Percentiles rank a stretch among this genome's conserved stretches.
phyloP scores from a whole-genome alignment of 441 rosid species.

The Bruguiera hainesii region DNA sequence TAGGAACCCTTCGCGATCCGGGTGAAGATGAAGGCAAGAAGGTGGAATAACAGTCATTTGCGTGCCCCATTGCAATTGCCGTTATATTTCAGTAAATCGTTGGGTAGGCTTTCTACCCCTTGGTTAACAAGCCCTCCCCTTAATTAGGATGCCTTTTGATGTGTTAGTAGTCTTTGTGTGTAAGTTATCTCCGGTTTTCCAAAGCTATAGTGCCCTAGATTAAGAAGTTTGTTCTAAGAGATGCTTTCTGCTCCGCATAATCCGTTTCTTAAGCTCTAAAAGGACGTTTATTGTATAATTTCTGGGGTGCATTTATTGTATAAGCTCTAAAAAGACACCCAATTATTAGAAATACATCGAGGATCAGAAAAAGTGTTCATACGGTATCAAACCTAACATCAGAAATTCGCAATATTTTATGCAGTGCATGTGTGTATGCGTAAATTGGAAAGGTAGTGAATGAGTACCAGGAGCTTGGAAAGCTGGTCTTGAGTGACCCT shows the following conservation, averaged over 20 bases:
- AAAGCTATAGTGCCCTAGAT: slow-evolving; percentile 1
- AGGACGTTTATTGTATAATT: slow-evolving; percentile 1
- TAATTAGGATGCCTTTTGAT: background rate
- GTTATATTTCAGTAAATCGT: background rate
- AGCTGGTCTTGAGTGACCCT: slow-evolving; percentile 50
- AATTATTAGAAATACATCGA: too few species aligned
- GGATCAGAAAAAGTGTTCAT: too few species aligned
- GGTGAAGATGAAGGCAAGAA: slow-evolving; percentile 47
- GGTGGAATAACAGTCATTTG: slow-evolving; percentile 28
- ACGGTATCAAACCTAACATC: too few species aligned
- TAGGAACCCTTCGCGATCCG: slow-evolving; percentile 78
- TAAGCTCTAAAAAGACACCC: too few species aligned
- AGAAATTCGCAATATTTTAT: too few species aligned
- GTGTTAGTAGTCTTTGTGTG: slow-evolving; percentile 8
- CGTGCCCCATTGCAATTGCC: slow-evolving; percentile 3
- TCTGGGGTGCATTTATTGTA: slow-evolving; percentile 1
- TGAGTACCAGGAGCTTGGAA: slow-evolving; percentile 56
- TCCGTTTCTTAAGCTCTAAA: background rate
- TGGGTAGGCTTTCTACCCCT: slow-evolving; percentile 3
- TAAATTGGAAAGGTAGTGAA: background rate
- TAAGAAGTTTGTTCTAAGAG: background rate
- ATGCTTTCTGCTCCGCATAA: slow-evolving; percentile 7
- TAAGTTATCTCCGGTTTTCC: slow-evolving; percentile 15
- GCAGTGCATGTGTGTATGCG: too few species aligned
- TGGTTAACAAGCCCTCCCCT: slow-evolving; percentile 1